Percentiles rank a stretch among this genome's conserved stretches.
Conservation (phyloP, 148 eudicot genomes). For the Arctostaphylos glauca region DNA sequence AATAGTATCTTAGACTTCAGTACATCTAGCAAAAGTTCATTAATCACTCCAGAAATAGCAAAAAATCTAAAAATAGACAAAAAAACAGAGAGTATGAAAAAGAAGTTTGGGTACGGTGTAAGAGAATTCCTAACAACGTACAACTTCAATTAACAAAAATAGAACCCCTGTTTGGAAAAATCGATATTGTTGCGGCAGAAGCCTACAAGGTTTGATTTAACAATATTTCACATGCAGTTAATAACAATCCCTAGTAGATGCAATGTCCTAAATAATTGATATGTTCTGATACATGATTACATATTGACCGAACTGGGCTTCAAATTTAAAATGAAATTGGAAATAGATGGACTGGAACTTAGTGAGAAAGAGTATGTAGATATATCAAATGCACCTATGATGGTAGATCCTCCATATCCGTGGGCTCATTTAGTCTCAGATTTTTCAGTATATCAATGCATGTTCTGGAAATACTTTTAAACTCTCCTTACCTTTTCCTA, state of each 20-base stretch:
- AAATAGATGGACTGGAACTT: background rate
- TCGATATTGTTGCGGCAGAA: background rate
- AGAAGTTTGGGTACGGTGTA: background rate
- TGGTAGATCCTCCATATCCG: background rate
- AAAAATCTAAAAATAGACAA: background rate
- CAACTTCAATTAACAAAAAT: background rate
- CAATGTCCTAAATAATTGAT: background rate
- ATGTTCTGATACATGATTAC: background rate
- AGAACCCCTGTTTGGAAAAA: background rate
- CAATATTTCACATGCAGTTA: background rate
- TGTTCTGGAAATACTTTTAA: background rate
- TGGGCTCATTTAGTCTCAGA: background rate
- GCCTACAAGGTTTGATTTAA: background rate
- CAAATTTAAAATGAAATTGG: background rate
- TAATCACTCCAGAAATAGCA: background rate
- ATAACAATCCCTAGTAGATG: background rate
- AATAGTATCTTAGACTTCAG: background rate
- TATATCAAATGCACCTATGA: background rate
- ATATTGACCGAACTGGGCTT: background rate
- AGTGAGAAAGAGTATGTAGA: background rate
- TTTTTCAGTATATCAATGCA: background rate
- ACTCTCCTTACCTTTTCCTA: conserved; percentile 4
- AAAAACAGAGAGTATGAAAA: background rate
- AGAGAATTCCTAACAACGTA: background rate
- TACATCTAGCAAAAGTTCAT: background rate